These are phyloP conservation scores for Metschnikowia colocasiae DNA, from an alignment of 805 yeast species.

Conservation along the genomic window DNA sequence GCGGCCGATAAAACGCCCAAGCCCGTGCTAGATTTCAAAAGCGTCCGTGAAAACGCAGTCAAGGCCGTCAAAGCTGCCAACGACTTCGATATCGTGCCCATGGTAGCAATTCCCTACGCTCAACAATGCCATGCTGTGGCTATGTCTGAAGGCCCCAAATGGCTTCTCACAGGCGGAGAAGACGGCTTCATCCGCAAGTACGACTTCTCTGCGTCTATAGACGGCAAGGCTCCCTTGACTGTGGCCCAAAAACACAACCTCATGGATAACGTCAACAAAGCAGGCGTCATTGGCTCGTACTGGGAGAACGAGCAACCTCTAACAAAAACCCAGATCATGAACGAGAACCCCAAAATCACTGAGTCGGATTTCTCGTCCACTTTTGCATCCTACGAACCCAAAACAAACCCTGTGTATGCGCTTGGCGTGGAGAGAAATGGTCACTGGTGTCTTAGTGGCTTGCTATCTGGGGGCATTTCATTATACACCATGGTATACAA, in stretches of 20 bases:
- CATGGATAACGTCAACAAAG: slow-evolving; percentile 79
- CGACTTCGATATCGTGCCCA: slow-evolving; percentile 70
- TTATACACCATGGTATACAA: slow-evolving; percentile 76
- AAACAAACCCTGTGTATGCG: slow-evolving; percentile 80
- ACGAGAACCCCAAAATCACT: slow-evolving; percentile 37
- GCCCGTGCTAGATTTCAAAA: neutral
- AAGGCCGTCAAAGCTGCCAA: slow-evolving; percentile 49
- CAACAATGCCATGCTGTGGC: slow-evolving; percentile 75
- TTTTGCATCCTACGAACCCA: slow-evolving; percentile 49
- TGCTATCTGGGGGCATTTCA: slow-evolving; percentile 80
- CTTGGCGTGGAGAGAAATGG: slow-evolving; percentile 81
- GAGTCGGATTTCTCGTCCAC: slow-evolving; percentile 35
- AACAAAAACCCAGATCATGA: slow-evolving; percentile 38
- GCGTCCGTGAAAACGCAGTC: slow-evolving; percentile 24
- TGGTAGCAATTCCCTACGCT: slow-evolving; percentile 83
- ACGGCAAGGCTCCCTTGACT: slow-evolving; percentile 82
- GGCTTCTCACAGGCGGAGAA: slow-evolving; percentile 91
- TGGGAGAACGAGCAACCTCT: slow-evolving; percentile 97
- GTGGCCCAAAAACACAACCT: slow-evolving; percentile 87
- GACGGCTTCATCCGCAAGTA: slow-evolving; percentile 92
- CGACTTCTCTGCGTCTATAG: slow-evolving; percentile 80
- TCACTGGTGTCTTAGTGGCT: slow-evolving; percentile 79
- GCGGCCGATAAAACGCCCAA: neutral
- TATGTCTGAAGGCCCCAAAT: slow-evolving; percentile 73
- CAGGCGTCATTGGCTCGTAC: slow-evolving; percentile 77